Evolutionary conservation across 495 filamentous ascomycete genomes (phyloP).

Genomic region (Corynascus novoguineensis): DNA sequence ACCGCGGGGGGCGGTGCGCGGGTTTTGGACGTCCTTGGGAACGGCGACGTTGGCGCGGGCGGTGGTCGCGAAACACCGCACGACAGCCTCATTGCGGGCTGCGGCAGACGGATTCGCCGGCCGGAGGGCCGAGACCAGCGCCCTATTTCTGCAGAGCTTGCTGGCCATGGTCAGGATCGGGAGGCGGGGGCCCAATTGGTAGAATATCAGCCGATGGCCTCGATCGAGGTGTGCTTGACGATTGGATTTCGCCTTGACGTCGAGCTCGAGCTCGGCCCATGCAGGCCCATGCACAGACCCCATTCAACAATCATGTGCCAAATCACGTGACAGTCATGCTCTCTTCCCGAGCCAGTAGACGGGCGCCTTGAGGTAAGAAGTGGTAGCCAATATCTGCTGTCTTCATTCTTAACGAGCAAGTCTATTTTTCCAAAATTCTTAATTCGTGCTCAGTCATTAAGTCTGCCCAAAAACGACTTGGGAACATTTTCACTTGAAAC

Average conservation of each 20-base stretch:
- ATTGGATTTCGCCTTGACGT: constrained; percentile 21
- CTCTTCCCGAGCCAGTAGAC: too few species aligned
- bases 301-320: constrained; percentile 13
- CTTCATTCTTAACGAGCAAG: too few species aligned
- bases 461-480: too few species aligned
- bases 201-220: constrained; percentile 15
- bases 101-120: constrained; percentile 41
- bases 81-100: constrained; percentile 21
- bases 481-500: too few species aligned
- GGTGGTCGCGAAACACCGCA: constrained; percentile 54
- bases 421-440: too few species aligned
- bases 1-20: constrained; percentile 57
- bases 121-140: constrained; percentile 55
- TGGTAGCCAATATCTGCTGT: too few species aligned
- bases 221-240: constrained; percentile 17
- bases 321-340: too few species aligned
- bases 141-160: constrained; percentile 59
- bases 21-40: constrained; percentile 60
- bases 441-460: too few species aligned
- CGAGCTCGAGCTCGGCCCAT: constrained; percentile 25
- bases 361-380: too few species aligned
- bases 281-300: not conserved
- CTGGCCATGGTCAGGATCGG: constrained; percentile 54
- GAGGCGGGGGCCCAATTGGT: constrained; percentile 39
- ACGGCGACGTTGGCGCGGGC: constrained; percentile 38